phyloP scores from a whole-genome alignment of 805 yeast species.

The Lipomyces spencermartinsiae region DNA sequence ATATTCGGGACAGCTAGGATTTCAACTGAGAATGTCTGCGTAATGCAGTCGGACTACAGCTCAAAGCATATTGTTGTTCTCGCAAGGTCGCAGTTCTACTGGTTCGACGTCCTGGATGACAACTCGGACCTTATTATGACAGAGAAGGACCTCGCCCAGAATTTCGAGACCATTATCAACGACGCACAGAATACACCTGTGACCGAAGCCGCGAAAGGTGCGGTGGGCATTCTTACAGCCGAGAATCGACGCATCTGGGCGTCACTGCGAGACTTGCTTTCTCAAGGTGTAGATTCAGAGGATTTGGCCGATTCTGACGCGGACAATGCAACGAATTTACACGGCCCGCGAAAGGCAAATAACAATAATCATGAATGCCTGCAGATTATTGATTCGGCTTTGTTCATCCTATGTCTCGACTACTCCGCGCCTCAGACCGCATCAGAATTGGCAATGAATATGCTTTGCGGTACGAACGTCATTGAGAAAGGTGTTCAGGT shows the following conservation, averaged over 20 bases:
- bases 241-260: slow-evolving; percentile 93
- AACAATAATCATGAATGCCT: slow-evolving; percentile 71
- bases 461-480: slow-evolving; percentile 83
- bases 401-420: slow-evolving; percentile 83
- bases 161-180: slow-evolving; percentile 73
- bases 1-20: slow-evolving; percentile 87
- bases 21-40: slow-evolving; percentile 82
- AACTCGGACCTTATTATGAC: slow-evolving; percentile 72
- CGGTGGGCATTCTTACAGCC: slow-evolving; percentile 88
- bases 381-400: slow-evolving; percentile 76
- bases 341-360: not conserved
- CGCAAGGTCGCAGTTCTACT: slow-evolving; percentile 86
- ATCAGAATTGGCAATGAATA: slow-evolving; percentile 73
- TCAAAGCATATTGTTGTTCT: slow-evolving; percentile 83
- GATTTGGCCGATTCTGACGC: slow-evolving; percentile 7
- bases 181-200: slow-evolving; percentile 64
- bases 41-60: slow-evolving; percentile 77
- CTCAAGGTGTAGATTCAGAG: slow-evolving; percentile 47
- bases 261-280: slow-evolving; percentile 61
- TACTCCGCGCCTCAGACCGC: slow-evolving; percentile 67
- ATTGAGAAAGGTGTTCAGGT: slow-evolving; percentile 86
- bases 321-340: not conserved
- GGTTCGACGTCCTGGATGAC: slow-evolving; percentile 89
- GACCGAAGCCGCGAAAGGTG: slow-evolving; percentile 70
- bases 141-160: slow-evolving; percentile 75